A percentile compares a stretch with the other conserved stretches of the same genome.
Conservation (phyloP, 2,329 filamentous ascomycete species). For the Verticillium alfalfae region DNA sequence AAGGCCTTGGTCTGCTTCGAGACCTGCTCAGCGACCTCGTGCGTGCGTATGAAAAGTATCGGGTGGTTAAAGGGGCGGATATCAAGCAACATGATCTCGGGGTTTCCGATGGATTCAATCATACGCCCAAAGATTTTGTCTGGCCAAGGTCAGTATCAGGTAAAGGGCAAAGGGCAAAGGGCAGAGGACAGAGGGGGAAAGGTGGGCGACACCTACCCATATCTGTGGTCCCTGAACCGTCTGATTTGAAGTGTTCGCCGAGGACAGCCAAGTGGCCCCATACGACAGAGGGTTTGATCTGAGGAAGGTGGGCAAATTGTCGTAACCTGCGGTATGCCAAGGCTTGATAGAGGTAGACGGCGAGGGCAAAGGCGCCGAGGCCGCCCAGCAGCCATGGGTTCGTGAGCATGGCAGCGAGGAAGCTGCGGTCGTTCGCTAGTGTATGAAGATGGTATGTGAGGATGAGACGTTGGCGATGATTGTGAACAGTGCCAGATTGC, state of each 20-base stretch:
- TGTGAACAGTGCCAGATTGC: too few species aligned
- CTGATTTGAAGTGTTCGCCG: neutral
- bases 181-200: too few species aligned
- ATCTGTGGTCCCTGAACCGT: neutral
- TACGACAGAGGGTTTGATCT: constrained; percentile 5
- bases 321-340: constrained; percentile 7
- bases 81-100: constrained; percentile 26
- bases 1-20: constrained; percentile 22
- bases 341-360: constrained; percentile 3
- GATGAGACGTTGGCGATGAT: too few species aligned
- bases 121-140: constrained; percentile 20
- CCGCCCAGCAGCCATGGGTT: neutral
- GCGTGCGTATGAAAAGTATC: constrained; percentile 22
- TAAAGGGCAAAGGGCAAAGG: too few species aligned
- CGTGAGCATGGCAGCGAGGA: constrained; percentile 1
- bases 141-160: constrained; percentile 1
- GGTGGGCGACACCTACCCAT: neutral
- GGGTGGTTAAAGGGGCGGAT: constrained; percentile 24
- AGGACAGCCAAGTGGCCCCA: constrained; percentile 8
- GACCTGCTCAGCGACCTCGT: constrained; percentile 30
- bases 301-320: constrained; percentile 6
- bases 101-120: constrained; percentile 20
- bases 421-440: too few species aligned
- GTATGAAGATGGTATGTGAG: too few species aligned
- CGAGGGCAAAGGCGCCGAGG: constrained; percentile 2